These are phyloP conservation scores for Stemphylium lycopersici DNA, from an alignment of 2,329 filamentous ascomycete genomes.

Conservation along the genomic window DNA sequence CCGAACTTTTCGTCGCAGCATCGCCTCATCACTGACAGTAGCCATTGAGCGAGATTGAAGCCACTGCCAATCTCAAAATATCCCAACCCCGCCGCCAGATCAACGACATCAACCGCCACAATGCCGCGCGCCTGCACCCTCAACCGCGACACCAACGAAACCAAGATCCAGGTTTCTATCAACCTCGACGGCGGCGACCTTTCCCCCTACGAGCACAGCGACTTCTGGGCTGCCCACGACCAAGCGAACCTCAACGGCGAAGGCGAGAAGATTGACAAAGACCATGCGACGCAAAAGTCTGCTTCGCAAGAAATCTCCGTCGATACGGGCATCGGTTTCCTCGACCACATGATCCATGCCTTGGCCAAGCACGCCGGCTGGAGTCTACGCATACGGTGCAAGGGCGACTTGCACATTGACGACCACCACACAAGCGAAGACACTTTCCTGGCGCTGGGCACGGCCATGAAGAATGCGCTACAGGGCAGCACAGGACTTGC, in stretches of 20 bases:
- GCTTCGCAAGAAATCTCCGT: slow-evolving; percentile 85
- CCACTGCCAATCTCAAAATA: neutral
- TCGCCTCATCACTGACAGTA: neutral
- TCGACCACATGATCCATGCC: slow-evolving; percentile 98
- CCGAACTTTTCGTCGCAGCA: slow-evolving; percentile 27
- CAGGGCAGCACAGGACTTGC: slow-evolving; percentile 80
- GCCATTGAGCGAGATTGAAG: neutral
- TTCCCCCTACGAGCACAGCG: slow-evolving; percentile 55
- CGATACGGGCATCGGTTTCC: slow-evolving; percentile 93
- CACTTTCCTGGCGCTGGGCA: slow-evolving; percentile 86
- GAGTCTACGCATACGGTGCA: slow-evolving; percentile 82
- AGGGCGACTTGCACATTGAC: slow-evolving; percentile 94
- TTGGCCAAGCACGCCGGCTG: slow-evolving; percentile 95
- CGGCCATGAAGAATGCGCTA: slow-evolving; percentile 81
- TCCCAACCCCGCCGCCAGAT: neutral
- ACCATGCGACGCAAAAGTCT: slow-evolving; percentile 84
- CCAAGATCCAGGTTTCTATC: slow-evolving; percentile 90
- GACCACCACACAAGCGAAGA: slow-evolving; percentile 99
- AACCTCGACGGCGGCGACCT: slow-evolving; percentile 87
- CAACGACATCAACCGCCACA: slow-evolving; percentile 13
- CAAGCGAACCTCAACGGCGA: slow-evolving; percentile 38
- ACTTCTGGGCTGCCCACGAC: slow-evolving; percentile 56
- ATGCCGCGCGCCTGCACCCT: slow-evolving; percentile 73
- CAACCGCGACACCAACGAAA: slow-evolving; percentile 94
- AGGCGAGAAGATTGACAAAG: slow-evolving; percentile 51